Evolutionary conservation across 2,329 filamentous ascomycete genomes (phyloP).

Genomic region (Aspergillus melleus): DNA sequence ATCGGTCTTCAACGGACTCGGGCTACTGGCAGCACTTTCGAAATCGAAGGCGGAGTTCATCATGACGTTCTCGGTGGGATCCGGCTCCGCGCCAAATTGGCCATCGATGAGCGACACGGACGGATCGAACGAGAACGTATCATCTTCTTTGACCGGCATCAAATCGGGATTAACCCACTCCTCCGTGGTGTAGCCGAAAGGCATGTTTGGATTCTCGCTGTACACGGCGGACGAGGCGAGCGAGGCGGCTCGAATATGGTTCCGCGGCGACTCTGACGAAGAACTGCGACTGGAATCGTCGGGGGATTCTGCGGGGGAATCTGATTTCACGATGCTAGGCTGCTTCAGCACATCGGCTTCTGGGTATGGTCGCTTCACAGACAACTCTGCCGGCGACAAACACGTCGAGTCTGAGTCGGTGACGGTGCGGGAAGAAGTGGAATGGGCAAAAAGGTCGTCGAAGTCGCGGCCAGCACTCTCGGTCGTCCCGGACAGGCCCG

Average conservation of each 20-base stretch:
- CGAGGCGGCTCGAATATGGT: constrained; percentile 43
- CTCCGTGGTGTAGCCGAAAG: constrained; percentile 35
- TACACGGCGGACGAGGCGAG: constrained; percentile 41
- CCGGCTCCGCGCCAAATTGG: constrained; percentile 38
- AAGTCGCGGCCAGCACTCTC: constrained; percentile 42
- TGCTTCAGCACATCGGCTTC: constrained; percentile 36
- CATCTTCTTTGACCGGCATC: constrained; percentile 38
- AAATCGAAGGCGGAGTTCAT: constrained; percentile 53
- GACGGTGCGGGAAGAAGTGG: constrained; percentile 31
- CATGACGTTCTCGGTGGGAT: constrained; percentile 44
- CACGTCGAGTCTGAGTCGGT: constrained; percentile 29
- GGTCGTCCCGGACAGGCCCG: constrained; percentile 37
- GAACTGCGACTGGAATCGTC: constrained; percentile 46
- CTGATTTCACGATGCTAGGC: constrained; percentile 33
- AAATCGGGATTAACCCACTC: constrained; percentile 41
- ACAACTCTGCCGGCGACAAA: constrained; percentile 30
- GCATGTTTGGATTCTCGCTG: constrained; percentile 37
- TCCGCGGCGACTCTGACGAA: constrained; percentile 43
- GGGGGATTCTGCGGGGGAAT: constrained; percentile 47
- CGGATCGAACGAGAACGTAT: constrained; percentile 41
- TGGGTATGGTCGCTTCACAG: constrained; percentile 30
- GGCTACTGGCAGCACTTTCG: constrained; percentile 49
- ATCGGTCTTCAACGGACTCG: constrained; percentile 41
- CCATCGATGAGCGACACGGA: constrained; percentile 35
- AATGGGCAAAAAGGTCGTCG: constrained; percentile 41